These are phyloP conservation scores for Leptographium lundbergii DNA, from an alignment of 2,329 filamentous ascomycete species.

Conservation along the genomic window DNA sequence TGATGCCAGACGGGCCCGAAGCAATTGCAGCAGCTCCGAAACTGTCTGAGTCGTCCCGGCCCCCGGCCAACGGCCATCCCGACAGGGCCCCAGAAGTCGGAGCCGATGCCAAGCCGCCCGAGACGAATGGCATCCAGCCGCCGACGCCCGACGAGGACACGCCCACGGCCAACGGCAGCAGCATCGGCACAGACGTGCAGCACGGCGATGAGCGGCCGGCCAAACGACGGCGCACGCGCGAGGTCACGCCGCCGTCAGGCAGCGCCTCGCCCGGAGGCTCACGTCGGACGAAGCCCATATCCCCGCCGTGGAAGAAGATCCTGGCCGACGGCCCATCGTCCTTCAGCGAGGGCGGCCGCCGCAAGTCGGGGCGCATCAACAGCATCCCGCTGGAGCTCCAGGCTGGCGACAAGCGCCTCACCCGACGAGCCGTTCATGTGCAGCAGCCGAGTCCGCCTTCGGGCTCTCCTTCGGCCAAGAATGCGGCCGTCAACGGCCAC, in stretches of 20 bases:
- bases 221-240: conserved; percentile 52
- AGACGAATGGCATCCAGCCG: neutral
- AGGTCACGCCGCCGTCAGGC: conserved; percentile 24
- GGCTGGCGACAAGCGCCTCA: conserved; percentile 36
- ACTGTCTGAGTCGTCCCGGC: conserved; percentile 4
- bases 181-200: conserved; percentile 9
- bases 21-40: conserved; percentile 6
- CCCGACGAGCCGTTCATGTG: conserved; percentile 30
- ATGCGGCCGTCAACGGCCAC: conserved; percentile 10
- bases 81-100: neutral
- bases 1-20: conserved; percentile 3
- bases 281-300: conserved; percentile 42
- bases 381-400: conserved; percentile 39
- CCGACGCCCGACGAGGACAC: neutral
- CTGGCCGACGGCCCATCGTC: conserved; percentile 78
- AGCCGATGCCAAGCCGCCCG: neutral
- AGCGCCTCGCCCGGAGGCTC: conserved; percentile 17
- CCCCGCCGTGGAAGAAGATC: conserved; percentile 88
- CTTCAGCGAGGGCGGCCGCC: conserved; percentile 60
- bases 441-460: conserved; percentile 21
- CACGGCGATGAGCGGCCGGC: conserved; percentile 32
- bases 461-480: conserved; percentile 9
- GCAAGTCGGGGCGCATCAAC: conserved; percentile 55
- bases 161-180: conserved; percentile 14
- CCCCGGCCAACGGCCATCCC: neutral